These are phyloP conservation scores for Bertia moriformis DNA, from an alignment of 2,329 filamentous ascomycete species.

Conservation along the genomic window DNA sequence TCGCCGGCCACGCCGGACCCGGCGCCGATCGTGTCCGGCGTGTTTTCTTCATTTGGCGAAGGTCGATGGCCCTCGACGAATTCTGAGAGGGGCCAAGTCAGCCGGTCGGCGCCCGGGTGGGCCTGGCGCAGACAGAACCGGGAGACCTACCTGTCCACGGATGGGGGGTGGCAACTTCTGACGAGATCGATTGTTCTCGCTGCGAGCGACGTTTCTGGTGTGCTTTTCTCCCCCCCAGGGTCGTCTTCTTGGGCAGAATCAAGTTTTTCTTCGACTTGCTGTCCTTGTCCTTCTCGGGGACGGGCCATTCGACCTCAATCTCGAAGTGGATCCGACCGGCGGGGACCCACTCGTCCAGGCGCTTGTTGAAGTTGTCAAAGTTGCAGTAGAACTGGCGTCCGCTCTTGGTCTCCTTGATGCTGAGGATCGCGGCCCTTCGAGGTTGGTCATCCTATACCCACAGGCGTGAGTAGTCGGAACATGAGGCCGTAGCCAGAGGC, in stretches of 20 bases:
- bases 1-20: constrained; percentile 28
- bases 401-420: constrained; percentile 43
- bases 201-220: constrained; percentile 13
- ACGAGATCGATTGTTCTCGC: constrained; percentile 36
- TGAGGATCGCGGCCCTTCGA: constrained; percentile 51
- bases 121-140: not conserved
- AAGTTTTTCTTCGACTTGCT: constrained; percentile 50
- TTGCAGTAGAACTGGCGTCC: constrained; percentile 43
- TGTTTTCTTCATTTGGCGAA: constrained; percentile 27
- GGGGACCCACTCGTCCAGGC: constrained; percentile 52
- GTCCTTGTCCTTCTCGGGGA: constrained; percentile 49
- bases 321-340: constrained; percentile 46
- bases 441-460: constrained; percentile 36
- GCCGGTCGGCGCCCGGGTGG: not conserved
- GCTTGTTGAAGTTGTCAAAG: constrained; percentile 59
- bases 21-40: constrained; percentile 24
- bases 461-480: constrained; percentile 11
- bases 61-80: constrained; percentile 14
- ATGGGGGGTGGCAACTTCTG: constrained; percentile 37
- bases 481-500: constrained; percentile 4
- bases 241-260: constrained; percentile 19
- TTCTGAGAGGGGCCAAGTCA: not conserved
- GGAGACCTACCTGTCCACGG: constrained; percentile 26
- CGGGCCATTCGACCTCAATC: constrained; percentile 52
- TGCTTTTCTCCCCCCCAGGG: constrained; percentile 17